Evolutionary conservation across 768 basidiomycete species (phyloP).

Genomic region (Suillus bovinus): DNA sequence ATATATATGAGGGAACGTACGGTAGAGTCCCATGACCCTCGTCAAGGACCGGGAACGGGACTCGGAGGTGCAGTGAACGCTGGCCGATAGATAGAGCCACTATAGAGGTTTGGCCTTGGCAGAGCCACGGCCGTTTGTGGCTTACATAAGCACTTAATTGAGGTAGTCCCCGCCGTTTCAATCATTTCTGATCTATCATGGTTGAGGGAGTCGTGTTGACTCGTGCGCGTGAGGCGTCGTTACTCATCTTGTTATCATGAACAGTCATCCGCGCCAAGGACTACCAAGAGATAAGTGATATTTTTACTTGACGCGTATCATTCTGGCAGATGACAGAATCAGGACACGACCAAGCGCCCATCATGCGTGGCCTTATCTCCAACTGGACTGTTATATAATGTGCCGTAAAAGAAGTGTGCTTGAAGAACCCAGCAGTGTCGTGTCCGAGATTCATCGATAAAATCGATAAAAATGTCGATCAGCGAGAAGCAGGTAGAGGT

Average conservation of each 20-base stretch:
- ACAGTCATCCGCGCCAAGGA: too few species aligned
- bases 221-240: too few species aligned
- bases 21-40: background rate
- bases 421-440: slow-evolving; percentile 2
- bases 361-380: slow-evolving; percentile 26
- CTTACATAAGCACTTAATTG: too few species aligned
- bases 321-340: background rate
- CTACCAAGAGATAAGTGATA: slow-evolving; percentile 22
- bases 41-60: background rate
- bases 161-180: too few species aligned
- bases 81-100: too few species aligned
- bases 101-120: too few species aligned
- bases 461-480: slow-evolving; percentile 20
- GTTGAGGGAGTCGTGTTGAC: too few species aligned
- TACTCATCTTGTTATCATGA: too few species aligned
- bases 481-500: slow-evolving; percentile 20
- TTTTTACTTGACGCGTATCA: slow-evolving; percentile 5
- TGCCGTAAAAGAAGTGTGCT: slow-evolving; percentile 7
- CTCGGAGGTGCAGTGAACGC: too few species aligned
- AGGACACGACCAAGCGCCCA: slow-evolving; percentile 1
- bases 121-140: too few species aligned
- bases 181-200: too few species aligned
- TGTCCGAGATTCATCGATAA: background rate
- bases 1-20: background rate
- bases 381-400: background rate